These are phyloP conservation scores for Daldinia eschscholtzii DNA, from an alignment of 2,329 filamentous ascomycete genomes.

Conservation along the genomic window DNA sequence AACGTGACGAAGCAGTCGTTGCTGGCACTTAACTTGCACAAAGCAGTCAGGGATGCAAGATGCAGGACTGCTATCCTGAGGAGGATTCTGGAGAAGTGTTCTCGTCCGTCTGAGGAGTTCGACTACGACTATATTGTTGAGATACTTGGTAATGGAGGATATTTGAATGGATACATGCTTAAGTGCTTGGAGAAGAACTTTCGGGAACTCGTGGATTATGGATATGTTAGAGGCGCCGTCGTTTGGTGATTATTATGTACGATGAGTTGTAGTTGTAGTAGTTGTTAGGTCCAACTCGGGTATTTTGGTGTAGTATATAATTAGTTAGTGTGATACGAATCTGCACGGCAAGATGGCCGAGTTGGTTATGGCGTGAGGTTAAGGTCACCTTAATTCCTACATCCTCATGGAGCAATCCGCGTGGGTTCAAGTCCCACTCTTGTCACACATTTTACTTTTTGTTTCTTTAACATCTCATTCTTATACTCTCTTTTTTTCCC, in stretches of 20 bases:
- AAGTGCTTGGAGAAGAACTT: slow-evolving; percentile 42
- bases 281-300: no score
- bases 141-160: slow-evolving; percentile 30
- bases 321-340: no score
- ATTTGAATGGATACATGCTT: slow-evolving; percentile 34
- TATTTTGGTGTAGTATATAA: background rate
- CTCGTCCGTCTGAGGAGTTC: slow-evolving; percentile 40
- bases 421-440: slow-evolving; percentile 55
- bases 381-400: slow-evolving; percentile 51
- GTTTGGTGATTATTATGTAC: slow-evolving; percentile 35
- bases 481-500: background rate
- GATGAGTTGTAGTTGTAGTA: background rate
- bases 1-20: slow-evolving; percentile 47
- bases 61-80: slow-evolving; percentile 42
- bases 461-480: background rate
- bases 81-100: slow-evolving; percentile 46
- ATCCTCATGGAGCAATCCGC: slow-evolving; percentile 48
- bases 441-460: slow-evolving; percentile 23
- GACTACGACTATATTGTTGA: slow-evolving; percentile 43
- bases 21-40: slow-evolving; percentile 44
- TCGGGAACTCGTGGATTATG: slow-evolving; percentile 40
- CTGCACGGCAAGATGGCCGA: slow-evolving; percentile 52
- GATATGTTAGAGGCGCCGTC: slow-evolving; percentile 45
- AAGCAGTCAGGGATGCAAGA: slow-evolving; percentile 45
- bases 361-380: slow-evolving; percentile 56